Conservation (phyloP, 2,329 filamentous ascomycete species). For the Trichoderma oligosporum region DNA sequence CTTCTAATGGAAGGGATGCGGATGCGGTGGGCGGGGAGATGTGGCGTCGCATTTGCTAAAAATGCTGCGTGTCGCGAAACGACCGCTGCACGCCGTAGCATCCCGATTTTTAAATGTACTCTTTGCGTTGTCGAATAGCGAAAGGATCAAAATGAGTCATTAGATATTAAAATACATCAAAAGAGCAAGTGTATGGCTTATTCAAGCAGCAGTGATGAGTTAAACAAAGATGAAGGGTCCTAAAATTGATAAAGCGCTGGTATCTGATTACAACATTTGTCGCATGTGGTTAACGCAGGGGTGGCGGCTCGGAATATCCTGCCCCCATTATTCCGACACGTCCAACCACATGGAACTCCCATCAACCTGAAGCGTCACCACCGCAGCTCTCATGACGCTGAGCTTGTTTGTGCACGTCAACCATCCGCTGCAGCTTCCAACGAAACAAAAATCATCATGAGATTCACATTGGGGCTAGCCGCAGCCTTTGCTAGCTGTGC, state of each 20-base stretch:
- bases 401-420: slow-evolving; percentile 22
- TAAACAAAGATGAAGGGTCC: slow-evolving; percentile 5
- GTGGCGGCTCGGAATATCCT: slow-evolving; percentile 32
- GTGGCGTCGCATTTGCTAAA: slow-evolving; percentile 24
- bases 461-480: slow-evolving; percentile 40
- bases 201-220: slow-evolving; percentile 3
- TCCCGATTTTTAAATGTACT: background rate
- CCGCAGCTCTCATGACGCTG: slow-evolving; percentile 31
- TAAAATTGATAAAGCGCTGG: background rate
- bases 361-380: slow-evolving; percentile 11
- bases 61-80: slow-evolving; percentile 24
- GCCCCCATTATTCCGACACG: slow-evolving; percentile 29
- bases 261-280: slow-evolving; percentile 14
- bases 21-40: slow-evolving; percentile 24
- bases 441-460: slow-evolving; percentile 37
- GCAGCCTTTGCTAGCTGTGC: slow-evolving; percentile 38
- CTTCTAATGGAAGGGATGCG: slow-evolving; percentile 25
- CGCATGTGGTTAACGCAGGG: slow-evolving; percentile 6
- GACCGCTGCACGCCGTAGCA: slow-evolving; percentile 26
- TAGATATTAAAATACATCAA: background rate
- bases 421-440: slow-evolving; percentile 34
- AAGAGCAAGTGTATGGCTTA: slow-evolving; percentile 1
- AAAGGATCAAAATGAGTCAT: background rate
- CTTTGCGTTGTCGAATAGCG: background rate
- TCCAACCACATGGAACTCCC: slow-evolving; percentile 22